Evolutionary conservation across 148 eudicot genomes (phyloP), one percentile per base, ranked within the genome.

Genomic region (Rhododendron griersonianum): DNA sequence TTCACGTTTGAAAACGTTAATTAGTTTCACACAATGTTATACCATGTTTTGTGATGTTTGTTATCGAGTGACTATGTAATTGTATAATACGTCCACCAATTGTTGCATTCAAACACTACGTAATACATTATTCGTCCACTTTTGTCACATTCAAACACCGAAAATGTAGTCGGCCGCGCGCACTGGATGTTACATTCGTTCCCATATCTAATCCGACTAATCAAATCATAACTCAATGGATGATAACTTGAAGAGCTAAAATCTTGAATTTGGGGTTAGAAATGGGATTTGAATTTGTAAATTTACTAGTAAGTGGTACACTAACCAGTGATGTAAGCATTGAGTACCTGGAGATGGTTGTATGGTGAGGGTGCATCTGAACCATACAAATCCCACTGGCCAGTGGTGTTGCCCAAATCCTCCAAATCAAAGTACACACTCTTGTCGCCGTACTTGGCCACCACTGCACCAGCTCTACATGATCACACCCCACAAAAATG

Each of bases 351-450:
- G 83, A 97, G 94, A 41, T 94, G 57, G 88, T 95, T 95, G 93
- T 97, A 97, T 1, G 98, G 98, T 16, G 98, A 97, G 84, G 98
- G 98, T n/a, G 98, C 98, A 92, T 97, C 98, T n/a, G 98, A 94
- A 1, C 99, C 99, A 89, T 97, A 97, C 88, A 97, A 88, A 91
- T 97, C 99, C 98, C 99, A 97, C 85, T 97, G 98, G 50, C 98
- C 98, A 79, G 99, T 95, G 50, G 99, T 94, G 95, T 97, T 95
- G 83, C 94, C 96, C 87, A 97, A 86, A 90, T 95, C 99, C 84
- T 93, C 98, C 91, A 97, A 91, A 81, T 97, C 98, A 87, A 95
- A 97, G 94, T 97, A 97, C 3, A 97, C 95, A 88, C 99, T 95
- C 92, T 95, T 97, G 65, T 97, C 98, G 41, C 98, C 98, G 48